These are phyloP conservation scores for Agastache rugosa DNA, from an alignment of 257 asterid species.

Conservation along the genomic window DNA sequence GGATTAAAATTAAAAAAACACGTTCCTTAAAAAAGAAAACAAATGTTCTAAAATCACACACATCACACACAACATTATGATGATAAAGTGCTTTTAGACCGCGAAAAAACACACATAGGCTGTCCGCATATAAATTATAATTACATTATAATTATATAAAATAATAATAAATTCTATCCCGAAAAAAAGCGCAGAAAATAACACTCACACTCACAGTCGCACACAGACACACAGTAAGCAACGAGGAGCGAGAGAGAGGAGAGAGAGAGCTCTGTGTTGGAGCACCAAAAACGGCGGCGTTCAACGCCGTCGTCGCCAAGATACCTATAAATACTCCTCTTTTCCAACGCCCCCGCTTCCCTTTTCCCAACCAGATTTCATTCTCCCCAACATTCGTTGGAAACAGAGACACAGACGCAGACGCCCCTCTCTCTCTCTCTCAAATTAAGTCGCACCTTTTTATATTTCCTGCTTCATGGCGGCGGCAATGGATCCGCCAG, in stretches of 20 bases:
- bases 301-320: slow-evolving; percentile 40
- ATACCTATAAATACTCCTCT: slow-evolving; percentile 17
- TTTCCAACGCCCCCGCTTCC: slow-evolving; percentile 27
- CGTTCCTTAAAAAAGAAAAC: too few species aligned
- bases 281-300: slow-evolving; percentile 46
- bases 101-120: not conserved
- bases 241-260: slow-evolving; percentile 12
- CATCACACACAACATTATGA: too few species aligned
- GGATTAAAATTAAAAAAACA: too few species aligned
- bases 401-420: not conserved
- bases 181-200: slow-evolving; percentile 27
- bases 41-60: too few species aligned
- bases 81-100: not conserved
- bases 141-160: not conserved
- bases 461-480: slow-evolving; percentile 40
- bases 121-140: not conserved
- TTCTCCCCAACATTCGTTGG: slow-evolving; percentile 21
- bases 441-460: slow-evolving; percentile 25
- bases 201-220: slow-evolving; percentile 13
- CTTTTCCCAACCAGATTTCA: slow-evolving; percentile 26
- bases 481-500: slow-evolving; percentile 53
- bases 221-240: slow-evolving; percentile 7
- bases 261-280: slow-evolving; percentile 25
- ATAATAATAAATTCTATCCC: slow-evolving; percentile 11
- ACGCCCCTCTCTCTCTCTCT: not conserved